Evolutionary conservation across 2,329 filamentous ascomycete genomes (phyloP), one percentile per base, ranked within the genome.

Genomic region (Raffaelea arxii): DNA sequence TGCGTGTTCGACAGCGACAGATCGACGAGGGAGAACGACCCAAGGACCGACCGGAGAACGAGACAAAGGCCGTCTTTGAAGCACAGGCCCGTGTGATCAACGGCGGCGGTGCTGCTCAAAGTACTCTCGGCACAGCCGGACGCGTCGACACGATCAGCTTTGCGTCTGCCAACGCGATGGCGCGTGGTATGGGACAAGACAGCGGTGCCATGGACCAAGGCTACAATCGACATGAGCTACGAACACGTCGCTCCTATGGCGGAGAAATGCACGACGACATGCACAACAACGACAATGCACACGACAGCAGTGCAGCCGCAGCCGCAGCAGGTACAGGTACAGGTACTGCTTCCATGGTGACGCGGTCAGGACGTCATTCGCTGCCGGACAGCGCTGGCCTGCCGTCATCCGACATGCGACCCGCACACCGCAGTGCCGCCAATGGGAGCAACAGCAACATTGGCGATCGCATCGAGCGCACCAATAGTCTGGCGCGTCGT

Each of bases 1-100:
- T 74, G 43, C 75, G 78, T 18, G 69, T 82, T 35, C 74, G 78
- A 4, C 77, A 81, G 55, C 68, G 63, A 40, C 77, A 82, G 52
- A 60, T 80, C 1, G 76, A 80, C 41, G 61, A 64, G 5, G 73
- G 70, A 22, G 78, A 82, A 58, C 58, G 56, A 0, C 58, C 66
- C 0, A 68, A 69, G 1, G 67, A 78, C 2, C 67, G 69, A 18
- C 55, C 61, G 4, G 59, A 61, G 1, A 80, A 82, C 53, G 74
- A 78, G 53, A 61, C 59, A 2, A 65, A 66, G 45, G 77, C 77
- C 2, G 72, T 77, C 1, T 61, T 59, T 7, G 71, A 77, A 21
- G 75, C 74, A 0, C 72, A 59, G 48, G 46, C 58, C 6, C 60
- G 58, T 19, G 58, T 58, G 11, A 46, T 54, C 14, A 50, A 49